A percentile compares a stretch with the other conserved stretches of the same genome.
These are phyloP conservation scores for Solanum gandarillasii DNA, from an alignment of 257 asterid species.

Conservation along the genomic window DNA sequence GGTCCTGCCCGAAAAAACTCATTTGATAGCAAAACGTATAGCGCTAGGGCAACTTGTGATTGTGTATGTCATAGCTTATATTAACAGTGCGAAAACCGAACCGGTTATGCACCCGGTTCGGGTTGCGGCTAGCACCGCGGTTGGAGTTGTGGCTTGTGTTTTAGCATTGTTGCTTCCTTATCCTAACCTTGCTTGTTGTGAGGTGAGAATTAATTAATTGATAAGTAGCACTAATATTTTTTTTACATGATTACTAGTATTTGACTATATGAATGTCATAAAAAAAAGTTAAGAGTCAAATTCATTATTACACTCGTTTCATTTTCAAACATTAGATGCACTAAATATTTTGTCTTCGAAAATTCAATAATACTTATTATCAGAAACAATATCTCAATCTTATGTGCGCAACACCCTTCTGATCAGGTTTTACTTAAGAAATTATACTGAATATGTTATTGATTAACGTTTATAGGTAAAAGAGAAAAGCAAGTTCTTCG, in stretches of 20 bases:
- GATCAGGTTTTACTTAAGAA: background rate
- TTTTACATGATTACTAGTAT: background rate
- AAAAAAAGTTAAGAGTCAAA: background rate
- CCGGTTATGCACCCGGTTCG: constrained; percentile 63
- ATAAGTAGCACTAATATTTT: background rate
- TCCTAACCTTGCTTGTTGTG: constrained; percentile 53
- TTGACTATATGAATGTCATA: background rate
- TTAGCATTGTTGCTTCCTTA: constrained; percentile 63
- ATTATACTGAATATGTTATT: background rate
- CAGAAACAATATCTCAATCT: background rate
- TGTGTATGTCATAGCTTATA: constrained; percentile 43
- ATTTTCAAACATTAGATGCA: background rate
- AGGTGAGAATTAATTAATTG: constrained; percentile 32
- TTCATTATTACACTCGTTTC: background rate
- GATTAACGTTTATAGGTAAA: constrained; percentile 34
- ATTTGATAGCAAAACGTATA: constrained; percentile 53
- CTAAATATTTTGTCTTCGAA: background rate
- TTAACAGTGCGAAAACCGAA: constrained; percentile 37
- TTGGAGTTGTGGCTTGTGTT: constrained; percentile 60
- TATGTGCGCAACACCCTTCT: background rate
- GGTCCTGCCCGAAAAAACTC: constrained; percentile 56
- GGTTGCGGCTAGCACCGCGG: constrained; percentile 69
- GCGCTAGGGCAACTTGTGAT: constrained; percentile 82
- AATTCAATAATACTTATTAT: background rate
- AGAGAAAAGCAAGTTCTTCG: constrained; percentile 42